These are phyloP conservation scores for Circinella umbellata DNA, from an alignment of 371 early-diverging fungal genomes.

Conservation along the genomic window DNA sequence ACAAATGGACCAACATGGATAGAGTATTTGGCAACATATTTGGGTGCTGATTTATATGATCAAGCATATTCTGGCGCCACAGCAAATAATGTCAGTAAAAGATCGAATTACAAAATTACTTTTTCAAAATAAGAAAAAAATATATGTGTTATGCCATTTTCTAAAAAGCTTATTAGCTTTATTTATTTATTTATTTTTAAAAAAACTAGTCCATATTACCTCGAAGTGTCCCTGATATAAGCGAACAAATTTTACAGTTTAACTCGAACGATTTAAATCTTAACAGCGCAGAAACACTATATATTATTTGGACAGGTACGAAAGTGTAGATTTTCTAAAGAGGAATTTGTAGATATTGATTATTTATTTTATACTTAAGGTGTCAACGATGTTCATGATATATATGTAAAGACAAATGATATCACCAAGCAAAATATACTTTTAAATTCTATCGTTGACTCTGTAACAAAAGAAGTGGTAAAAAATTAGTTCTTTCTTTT, in stretches of 20 bases:
- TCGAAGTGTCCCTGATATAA: constrained; percentile 15
- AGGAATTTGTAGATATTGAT: neutral
- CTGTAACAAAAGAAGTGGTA: constrained; percentile 19
- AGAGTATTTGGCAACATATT: constrained; percentile 25
- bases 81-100: constrained; percentile 25
- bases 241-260: constrained; percentile 14
- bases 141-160: neutral
- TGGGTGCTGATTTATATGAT: constrained; percentile 26
- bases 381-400: constrained; percentile 36
- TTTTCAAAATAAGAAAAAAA: too few species aligned
- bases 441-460: constrained; percentile 4
- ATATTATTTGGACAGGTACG: constrained; percentile 20
- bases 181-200: neutral
- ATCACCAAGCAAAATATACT: neutral
- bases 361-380: constrained; percentile 11
- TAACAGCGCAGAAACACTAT: neutral
- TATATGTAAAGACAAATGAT: constrained; percentile 18
- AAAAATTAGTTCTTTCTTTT: too few species aligned
- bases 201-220: constrained; percentile 6
- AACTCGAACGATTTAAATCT: neutral
- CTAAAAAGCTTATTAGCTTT: too few species aligned
- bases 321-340: too few species aligned
- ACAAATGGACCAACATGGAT: constrained; percentile 31
- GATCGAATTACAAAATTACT: neutral
- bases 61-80: constrained; percentile 34